Evolutionary conservation across 2,329 filamentous ascomycete genomes (phyloP).

Genomic region (Paecilomyces niveus): DNA sequence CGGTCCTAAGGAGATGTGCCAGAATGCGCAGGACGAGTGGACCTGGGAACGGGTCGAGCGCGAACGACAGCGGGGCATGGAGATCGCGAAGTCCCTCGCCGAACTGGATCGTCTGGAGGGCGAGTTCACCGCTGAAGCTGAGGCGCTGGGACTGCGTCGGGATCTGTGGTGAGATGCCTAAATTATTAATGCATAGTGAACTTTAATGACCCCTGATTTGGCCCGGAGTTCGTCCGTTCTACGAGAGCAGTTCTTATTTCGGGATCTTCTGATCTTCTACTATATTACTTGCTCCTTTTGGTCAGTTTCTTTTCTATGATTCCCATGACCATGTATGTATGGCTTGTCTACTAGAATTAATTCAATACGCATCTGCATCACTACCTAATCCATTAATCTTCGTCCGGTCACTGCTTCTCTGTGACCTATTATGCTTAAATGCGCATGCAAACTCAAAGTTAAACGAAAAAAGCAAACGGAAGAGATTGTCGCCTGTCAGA

Average conservation of each 20-base stretch:
- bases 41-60: conserved; percentile 25
- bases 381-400: not conserved
- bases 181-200: not conserved
- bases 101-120: conserved; percentile 23
- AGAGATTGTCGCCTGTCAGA: not conserved
- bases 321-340: not conserved
- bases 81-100: conserved; percentile 22
- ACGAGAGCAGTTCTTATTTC: too few species aligned
- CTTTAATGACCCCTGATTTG: not conserved
- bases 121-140: conserved; percentile 22
- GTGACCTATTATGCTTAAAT: not conserved
- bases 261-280: too few species aligned
- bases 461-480: not conserved
- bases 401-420: not conserved
- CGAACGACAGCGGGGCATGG: conserved; percentile 26
- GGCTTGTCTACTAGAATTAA: not conserved
- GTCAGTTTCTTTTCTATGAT: not conserved
- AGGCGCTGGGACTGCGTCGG: conserved; percentile 22
- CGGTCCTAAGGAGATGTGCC: not conserved
- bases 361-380: not conserved
- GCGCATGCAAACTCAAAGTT: not conserved
- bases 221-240: too few species aligned
- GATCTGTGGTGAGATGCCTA: conserved; percentile 4
- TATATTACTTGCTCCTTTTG: not conserved
- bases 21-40: conserved; percentile 10